phyloP scores from a whole-genome alignment of 164 flowering plant species.

The Vitis riparia region DNA sequence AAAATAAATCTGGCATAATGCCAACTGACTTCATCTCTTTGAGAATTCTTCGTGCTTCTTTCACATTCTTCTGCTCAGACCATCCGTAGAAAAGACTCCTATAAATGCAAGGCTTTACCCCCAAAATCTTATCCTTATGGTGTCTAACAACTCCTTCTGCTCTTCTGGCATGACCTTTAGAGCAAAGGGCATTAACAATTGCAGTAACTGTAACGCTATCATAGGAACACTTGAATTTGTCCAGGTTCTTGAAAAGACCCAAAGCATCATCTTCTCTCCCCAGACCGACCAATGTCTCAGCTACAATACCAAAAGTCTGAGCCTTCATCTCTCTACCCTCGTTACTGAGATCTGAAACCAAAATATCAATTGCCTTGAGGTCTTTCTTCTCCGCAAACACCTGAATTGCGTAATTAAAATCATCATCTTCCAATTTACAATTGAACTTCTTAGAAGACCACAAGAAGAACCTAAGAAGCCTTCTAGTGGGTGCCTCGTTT shows the following conservation, averaged over 20 bases:
- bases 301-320: slow-evolving; percentile 52
- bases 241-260: slow-evolving; percentile 72
- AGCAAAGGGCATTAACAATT: slow-evolving; percentile 65
- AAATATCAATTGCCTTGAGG: slow-evolving; percentile 49
- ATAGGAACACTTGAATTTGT: slow-evolving; percentile 52
- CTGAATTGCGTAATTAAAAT: slow-evolving; percentile 52
- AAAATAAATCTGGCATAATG: slow-evolving; percentile 41
- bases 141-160: slow-evolving; percentile 67
- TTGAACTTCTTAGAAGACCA: slow-evolving; percentile 52
- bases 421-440: slow-evolving; percentile 37
- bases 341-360: slow-evolving; percentile 51
- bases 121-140: slow-evolving; percentile 49
- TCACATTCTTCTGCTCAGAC: slow-evolving; percentile 56
- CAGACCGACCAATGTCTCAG: slow-evolving; percentile 54
- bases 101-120: slow-evolving; percentile 43
- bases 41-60: slow-evolving; percentile 56
- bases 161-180: slow-evolving; percentile 66
- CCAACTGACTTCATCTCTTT: slow-evolving; percentile 60
- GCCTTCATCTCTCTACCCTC: slow-evolving; percentile 53
- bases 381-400: slow-evolving; percentile 60
- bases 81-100: slow-evolving; percentile 63
- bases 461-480: slow-evolving; percentile 68
- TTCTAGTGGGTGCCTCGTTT: slow-evolving; percentile 53
- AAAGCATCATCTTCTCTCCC: slow-evolving; percentile 74
- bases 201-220: slow-evolving; percentile 45